These are phyloP conservation scores for Colletotrichum sp. DNA, from an alignment of 2,329 filamentous ascomycete species.

Conservation along the genomic window DNA sequence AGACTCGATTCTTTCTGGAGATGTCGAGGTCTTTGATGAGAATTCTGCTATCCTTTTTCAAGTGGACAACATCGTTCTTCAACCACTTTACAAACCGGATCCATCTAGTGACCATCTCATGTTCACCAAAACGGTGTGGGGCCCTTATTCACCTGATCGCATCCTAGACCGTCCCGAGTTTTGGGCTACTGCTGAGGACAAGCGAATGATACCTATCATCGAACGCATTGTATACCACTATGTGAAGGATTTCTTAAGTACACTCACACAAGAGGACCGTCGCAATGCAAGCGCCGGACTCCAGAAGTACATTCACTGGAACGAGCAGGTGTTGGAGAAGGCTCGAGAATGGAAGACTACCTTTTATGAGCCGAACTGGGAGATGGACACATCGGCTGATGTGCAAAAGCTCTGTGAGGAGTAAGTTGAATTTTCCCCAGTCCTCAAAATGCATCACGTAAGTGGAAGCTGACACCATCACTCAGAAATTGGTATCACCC, in stretches of 20 bases:
- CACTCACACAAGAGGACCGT: background rate
- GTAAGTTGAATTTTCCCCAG: background rate
- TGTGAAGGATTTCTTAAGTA: background rate
- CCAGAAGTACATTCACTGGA: constrained; percentile 1
- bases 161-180: background rate
- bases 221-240: constrained; percentile 2
- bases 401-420: background rate
- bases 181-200: constrained; percentile 5
- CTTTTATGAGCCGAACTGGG: background rate
- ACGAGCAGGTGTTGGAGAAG: background rate
- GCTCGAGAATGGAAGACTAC: background rate
- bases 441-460: background rate
- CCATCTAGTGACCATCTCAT: background rate
- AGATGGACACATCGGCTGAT: background rate
- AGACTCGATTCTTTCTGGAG: background rate
- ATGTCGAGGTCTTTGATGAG: background rate
- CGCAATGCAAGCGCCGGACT: background rate
- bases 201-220: background rate
- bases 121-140: constrained; percentile 3
- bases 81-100: background rate
- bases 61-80: background rate
- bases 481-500: background rate
- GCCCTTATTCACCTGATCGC: background rate
- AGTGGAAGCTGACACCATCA: background rate
- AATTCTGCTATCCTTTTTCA: background rate